Evolutionary conservation across 1,284 basidiomycete genomes (phyloP).

Genomic region (Gymnopus androsaceus): DNA sequence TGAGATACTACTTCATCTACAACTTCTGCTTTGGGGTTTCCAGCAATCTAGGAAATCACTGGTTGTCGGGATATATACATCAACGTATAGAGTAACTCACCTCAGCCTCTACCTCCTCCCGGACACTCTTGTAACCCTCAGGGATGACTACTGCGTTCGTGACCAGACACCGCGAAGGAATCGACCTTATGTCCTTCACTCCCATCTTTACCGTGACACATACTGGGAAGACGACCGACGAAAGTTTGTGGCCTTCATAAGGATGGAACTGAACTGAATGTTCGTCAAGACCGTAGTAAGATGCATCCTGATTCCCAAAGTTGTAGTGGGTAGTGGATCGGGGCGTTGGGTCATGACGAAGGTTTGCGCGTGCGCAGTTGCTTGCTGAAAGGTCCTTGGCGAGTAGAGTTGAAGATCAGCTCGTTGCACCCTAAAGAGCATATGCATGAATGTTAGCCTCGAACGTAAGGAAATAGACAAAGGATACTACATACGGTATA

Average conservation of each 20-base stretch:
- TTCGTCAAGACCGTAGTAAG: no score
- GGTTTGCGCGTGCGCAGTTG: no score
- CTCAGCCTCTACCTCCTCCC: constrained; percentile 74
- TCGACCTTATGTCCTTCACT: constrained; percentile 72
- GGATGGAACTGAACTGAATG: constrained; percentile 65
- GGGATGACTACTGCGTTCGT: constrained; percentile 83
- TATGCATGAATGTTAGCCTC: no score
- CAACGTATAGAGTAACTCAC: constrained; percentile 37
- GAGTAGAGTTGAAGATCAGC: no score
- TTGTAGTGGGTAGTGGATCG: no score
- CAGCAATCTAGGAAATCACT: constrained; percentile 52
- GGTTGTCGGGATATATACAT: background rate
- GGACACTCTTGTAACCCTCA: constrained; percentile 66
- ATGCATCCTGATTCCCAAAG: no score
- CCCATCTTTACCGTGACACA: constrained; percentile 76
- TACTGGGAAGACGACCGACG: constrained; percentile 75
- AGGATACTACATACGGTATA: no score
- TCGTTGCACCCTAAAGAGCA: no score
- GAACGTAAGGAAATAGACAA: no score
- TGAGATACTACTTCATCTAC: constrained; percentile 66
- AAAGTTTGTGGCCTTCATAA: constrained; percentile 76
- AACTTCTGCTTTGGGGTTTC: constrained; percentile 47
- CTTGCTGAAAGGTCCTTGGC: no score
- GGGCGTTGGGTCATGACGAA: no score
- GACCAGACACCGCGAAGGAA: constrained; percentile 71